Evolutionary conservation across 192 early-diverging fungal genomes (phyloP), one percentile per base, ranked within the genome.

Genomic region (Coemansia javaensis): DNA sequence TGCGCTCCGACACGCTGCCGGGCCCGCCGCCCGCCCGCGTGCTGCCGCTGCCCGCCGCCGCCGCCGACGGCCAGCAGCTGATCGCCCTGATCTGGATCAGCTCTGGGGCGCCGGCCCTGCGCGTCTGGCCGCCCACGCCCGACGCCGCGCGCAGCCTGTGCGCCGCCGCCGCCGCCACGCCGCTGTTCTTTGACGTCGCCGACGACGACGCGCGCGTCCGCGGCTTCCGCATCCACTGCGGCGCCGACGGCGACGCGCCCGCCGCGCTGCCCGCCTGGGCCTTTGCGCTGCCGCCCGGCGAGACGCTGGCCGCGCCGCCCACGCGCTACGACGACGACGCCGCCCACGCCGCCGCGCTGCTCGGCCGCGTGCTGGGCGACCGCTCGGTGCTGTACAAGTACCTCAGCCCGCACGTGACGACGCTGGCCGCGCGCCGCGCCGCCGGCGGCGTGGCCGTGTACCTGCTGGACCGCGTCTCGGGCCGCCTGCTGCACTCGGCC

Each of bases 351-450:
- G 78, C 95, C 7, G 90, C 97, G 6, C 91, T 91, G 16, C 49
- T 95, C 20, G 97, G 97, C 15, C 83, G 92, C 13, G 91, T 97
- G 6, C 81, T 97, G 11, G 97, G 94, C 41, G 83, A 97, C 63
- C 90, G 97, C 23, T 84, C 82, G 30, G 97, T 99, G 5, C 81
- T 91, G n/a, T 99, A 95, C 86, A 99, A 99, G 68, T 99, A 97
- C 73, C 78, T 97, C 49, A 97, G 94, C 71, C 95, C 97, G 36
- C 89, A 98, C 65, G 51, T 94, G 16, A 56, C 87, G 30, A 85
- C 88, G 0, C 53, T 95, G 13, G 84, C 85, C 32, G 85, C 93
- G 5, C 48, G 77, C 22, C 46, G 50, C 36, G 40, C 11, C 28
- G 34, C 23, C 21, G 44, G 46, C 28, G 67, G 73, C 18, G 56